Conservation (phyloP, 2,329 filamentous ascomycete genomes). For the Hymenoscyphus occultus region DNA sequence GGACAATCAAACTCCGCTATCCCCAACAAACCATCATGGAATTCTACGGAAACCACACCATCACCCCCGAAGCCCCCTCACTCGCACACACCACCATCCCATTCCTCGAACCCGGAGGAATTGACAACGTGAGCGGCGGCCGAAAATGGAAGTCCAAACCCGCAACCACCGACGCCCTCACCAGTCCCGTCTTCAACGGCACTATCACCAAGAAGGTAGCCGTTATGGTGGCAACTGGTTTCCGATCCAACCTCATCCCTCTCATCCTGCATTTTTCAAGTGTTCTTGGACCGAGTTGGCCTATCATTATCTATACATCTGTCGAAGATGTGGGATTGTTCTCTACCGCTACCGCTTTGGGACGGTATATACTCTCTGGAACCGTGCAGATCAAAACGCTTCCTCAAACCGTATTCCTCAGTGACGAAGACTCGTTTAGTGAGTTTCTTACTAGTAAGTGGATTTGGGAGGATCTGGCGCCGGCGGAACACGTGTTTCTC, state of each 20-base stretch:
- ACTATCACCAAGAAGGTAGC: conserved; percentile 36
- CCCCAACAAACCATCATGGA: conserved; percentile 25
- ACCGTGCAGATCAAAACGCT: conserved; percentile 41
- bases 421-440: conserved; percentile 31
- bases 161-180: not conserved
- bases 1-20: conserved; percentile 28
- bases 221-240: conserved; percentile 40
- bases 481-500: conserved; percentile 36
- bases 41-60: conserved; percentile 20
- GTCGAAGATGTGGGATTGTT: conserved; percentile 29
- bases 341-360: conserved; percentile 38
- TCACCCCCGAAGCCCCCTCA: conserved; percentile 1
- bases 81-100: not conserved
- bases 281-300: conserved; percentile 44
- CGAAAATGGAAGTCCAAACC: conserved; percentile 11
- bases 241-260: conserved; percentile 37
- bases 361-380: conserved; percentile 37
- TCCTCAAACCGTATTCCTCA: conserved; percentile 38
- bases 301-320: conserved; percentile 44
- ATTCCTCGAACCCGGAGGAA: conserved; percentile 1
- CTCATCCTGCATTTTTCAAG: conserved; percentile 41
- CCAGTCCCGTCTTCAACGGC: conserved; percentile 25
- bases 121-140: not conserved
- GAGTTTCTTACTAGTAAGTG: conserved; percentile 35
- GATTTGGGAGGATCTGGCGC: conserved; percentile 37